These are phyloP conservation scores for Marsdenia floribunda DNA, from an alignment of 257 asterid species.

Conservation along the genomic window DNA sequence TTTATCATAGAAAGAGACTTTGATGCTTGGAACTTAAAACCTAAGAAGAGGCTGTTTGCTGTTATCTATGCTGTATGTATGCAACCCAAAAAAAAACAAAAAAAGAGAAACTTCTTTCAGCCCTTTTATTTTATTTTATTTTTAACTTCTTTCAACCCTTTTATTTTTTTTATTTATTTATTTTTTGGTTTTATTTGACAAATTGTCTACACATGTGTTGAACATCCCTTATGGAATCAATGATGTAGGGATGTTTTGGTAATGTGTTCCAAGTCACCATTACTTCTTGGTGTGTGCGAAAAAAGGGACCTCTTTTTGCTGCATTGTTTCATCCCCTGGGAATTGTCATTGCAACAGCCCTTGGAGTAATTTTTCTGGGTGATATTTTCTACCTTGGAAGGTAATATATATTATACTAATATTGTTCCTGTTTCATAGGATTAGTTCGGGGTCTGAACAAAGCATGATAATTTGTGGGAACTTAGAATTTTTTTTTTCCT, in stretches of 20 bases:
- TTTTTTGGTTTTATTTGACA: too few relatives aligned
- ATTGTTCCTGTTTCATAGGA: background rate
- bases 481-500: background rate
- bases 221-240: background rate
- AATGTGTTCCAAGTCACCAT: conserved; percentile 53
- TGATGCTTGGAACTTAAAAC: conserved; percentile 45
- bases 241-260: conserved; percentile 52
- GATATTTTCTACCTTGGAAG: conserved; percentile 66
- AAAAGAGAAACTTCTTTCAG: background rate
- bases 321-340: conserved; percentile 65
- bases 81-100: background rate
- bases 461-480: background rate
- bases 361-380: conserved; percentile 47
- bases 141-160: background rate
- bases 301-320: conserved; percentile 59
- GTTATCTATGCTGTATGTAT: conserved; percentile 53
- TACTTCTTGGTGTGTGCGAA: conserved; percentile 53
- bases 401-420: conserved; percentile 18
- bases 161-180: too few relatives aligned
- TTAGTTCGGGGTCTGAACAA: background rate
- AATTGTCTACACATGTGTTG: background rate
- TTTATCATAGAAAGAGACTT: conserved; percentile 35
- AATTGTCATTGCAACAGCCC: conserved; percentile 35
- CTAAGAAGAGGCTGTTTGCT: conserved; percentile 41
- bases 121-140: too few relatives aligned